Evolutionary conservation across 108 stramenopile species (phyloP), one percentile per base, ranked within the genome.

Genomic region (Cyclostephanos invisitatus): DNA sequence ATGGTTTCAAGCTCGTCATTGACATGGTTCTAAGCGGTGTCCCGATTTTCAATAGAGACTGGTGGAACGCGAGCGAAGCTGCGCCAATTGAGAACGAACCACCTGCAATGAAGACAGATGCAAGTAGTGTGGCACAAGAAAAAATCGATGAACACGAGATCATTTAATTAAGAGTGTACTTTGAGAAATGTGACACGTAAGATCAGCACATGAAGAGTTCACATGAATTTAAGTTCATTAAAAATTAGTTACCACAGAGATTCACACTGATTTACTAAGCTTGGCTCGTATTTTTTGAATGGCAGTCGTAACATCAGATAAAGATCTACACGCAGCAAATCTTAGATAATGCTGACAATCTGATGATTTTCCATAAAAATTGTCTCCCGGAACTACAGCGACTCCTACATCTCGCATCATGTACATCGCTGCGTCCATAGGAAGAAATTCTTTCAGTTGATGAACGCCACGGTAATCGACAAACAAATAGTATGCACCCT

Each of bases 401-500:
- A 91, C 89, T 56, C 86, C 84, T 11, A 86, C 69, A 0, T 84
- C 49, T 53, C 75, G 28, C 48, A 88, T 73, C 64, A 91, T 64
- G 44, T 85, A 78, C 87, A 88, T 85, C 22, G 89, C 86, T 9
- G 89, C 89, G 44, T 84, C 86, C 76, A 70, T 74, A 0, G 85
- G 83, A 17, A 46, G 7, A 48, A 72, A 12, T 6, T 60, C 25
- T 42, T 63, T 53, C 3, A 82, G 64, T 46, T 47, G n/a, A 2
- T 32, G 9, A 17, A 91, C 87, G n/a, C 66, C 61, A 32, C 51
- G 63, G 65, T 85, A 91, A 42, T 80, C 63, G 0, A 75, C 87
- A 75, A 88, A 88, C 47, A 86, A 64, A 72, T 91, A 91, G 57
- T 91, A 91, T 5, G 89, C 79, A 6, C 89, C 87, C 62, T 86